Conservation (phyloP, 176 grass and related monocot species). For the Chloris gayana region DNA sequence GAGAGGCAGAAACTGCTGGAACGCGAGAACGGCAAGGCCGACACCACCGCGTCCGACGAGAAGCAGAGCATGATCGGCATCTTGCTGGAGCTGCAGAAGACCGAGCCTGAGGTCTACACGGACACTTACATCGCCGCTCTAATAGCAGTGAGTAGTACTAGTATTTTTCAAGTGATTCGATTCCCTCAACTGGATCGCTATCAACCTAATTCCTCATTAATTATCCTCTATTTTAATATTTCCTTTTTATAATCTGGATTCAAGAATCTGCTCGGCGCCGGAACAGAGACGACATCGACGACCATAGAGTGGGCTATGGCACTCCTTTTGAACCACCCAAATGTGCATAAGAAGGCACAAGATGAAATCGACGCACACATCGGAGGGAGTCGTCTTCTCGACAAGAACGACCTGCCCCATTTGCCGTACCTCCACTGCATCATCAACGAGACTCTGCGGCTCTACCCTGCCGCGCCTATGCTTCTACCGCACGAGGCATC, state of each 20-base stretch:
- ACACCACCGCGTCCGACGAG: slow-evolving; percentile 10
- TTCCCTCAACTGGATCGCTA: not conserved
- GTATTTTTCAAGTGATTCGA: not conserved
- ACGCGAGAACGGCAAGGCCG: not conserved
- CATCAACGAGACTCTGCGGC: slow-evolving; percentile 67
- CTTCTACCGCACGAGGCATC: slow-evolving; percentile 59
- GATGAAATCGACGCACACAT: slow-evolving; percentile 48
- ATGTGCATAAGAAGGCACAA: slow-evolving; percentile 39
- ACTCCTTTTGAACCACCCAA: slow-evolving; percentile 63
- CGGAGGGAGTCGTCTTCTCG: slow-evolving; percentile 41
- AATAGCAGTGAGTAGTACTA: not conserved
- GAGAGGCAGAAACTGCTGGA: slow-evolving; percentile 24
- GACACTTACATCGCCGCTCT: slow-evolving; percentile 23
- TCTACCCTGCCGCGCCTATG: slow-evolving; percentile 58
- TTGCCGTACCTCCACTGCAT: slow-evolving; percentile 63
- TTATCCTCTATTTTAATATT: not conserved
- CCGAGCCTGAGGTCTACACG: slow-evolving; percentile 66
- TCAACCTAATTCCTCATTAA: too few relatives aligned
- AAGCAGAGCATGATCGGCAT: slow-evolving; percentile 65
- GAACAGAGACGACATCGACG: slow-evolving; percentile 63
- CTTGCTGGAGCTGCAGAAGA: slow-evolving; percentile 52
- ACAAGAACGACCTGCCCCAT: slow-evolving; percentile 44
- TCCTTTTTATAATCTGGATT: not conserved
- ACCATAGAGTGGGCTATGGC: slow-evolving; percentile 73
- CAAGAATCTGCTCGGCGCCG: slow-evolving; percentile 61